Evolutionary conservation across 805 yeast species (phyloP).

Genomic region (Cyberlindnera maclurae): DNA sequence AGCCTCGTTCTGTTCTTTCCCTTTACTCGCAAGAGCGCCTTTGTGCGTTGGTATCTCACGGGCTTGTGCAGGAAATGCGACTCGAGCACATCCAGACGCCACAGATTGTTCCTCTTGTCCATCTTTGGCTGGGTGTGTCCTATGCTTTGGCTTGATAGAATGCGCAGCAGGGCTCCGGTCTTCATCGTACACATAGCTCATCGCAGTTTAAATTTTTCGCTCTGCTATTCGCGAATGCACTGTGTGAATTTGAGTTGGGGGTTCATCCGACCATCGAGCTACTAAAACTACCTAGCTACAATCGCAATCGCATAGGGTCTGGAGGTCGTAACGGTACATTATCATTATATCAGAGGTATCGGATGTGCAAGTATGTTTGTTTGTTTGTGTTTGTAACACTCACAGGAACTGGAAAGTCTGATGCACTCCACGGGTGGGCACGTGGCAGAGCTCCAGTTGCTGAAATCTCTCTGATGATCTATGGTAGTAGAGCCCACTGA

Average conservation of each 20-base stretch:
- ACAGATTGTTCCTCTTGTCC: slow-evolving; percentile 31
- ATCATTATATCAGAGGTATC: not conserved
- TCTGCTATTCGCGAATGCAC: not conserved
- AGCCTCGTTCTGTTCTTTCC: slow-evolving; percentile 34
- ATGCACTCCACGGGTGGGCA: slow-evolving; percentile 6
- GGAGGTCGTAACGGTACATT: not conserved
- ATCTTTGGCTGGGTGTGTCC: slow-evolving; percentile 8
- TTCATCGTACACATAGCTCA: too few species aligned
- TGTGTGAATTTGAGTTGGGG: too few species aligned
- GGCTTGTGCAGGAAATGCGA: slow-evolving; percentile 34
- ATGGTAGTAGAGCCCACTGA: slow-evolving; percentile 80
- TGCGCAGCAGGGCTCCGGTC: not conserved
- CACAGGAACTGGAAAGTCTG: slow-evolving; percentile 13
- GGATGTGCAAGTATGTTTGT: not conserved
- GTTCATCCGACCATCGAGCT: too few species aligned
- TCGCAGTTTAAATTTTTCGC: not conserved
- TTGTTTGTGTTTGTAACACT: not conserved
- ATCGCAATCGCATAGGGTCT: too few species aligned
- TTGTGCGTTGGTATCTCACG: slow-evolving; percentile 46
- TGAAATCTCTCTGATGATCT: slow-evolving; percentile 69
- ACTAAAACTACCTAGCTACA: too few species aligned
- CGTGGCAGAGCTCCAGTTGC: slow-evolving; percentile 49
- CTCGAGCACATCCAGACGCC: slow-evolving; percentile 54
- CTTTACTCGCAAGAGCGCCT: slow-evolving; percentile 20
- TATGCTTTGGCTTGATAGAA: not conserved